These are phyloP conservation scores for Eucalyptus marginata DNA, from an alignment of 345 rosid species.

Conservation along the genomic window DNA sequence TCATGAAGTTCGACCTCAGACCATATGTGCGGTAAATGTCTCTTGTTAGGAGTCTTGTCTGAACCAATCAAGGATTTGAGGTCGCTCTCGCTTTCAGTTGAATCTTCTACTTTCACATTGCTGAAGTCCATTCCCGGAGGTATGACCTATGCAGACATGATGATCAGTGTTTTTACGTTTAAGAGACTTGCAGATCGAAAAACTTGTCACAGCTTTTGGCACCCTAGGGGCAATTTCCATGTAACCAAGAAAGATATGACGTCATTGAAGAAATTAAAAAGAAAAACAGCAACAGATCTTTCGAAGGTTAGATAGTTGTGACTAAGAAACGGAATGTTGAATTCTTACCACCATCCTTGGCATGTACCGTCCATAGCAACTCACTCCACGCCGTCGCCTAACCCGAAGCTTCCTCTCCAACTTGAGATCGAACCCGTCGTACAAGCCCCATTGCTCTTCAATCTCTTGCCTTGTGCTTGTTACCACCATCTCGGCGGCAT, in stretches of 20 bases:
- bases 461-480: conserved; percentile 72
- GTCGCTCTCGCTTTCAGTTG: conserved; percentile 35
- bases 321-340: not conserved
- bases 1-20: conserved; percentile 37
- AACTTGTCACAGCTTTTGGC: not conserved
- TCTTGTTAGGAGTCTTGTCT: conserved; percentile 47
- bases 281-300: not conserved
- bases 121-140: conserved; percentile 76
- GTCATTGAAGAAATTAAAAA: not conserved
- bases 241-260: not conserved
- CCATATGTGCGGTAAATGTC: conserved; percentile 76
- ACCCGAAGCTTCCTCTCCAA: conserved; percentile 60
- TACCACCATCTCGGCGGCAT: conserved; percentile 54
- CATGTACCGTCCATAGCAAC: conserved; percentile 55
- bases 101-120: conserved; percentile 37
- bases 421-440: conserved; percentile 59
- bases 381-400: conserved; percentile 53
- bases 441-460: conserved; percentile 70
- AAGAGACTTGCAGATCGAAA: not conserved
- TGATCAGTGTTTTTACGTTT: not conserved
- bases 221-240: not conserved
- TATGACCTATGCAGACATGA: conserved; percentile 27
- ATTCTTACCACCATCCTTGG: conserved; percentile 57
- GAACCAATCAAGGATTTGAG: conserved; percentile 47
- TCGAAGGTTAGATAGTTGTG: not conserved